A percentile compares a stretch with the other conserved stretches of the same genome.
Conservation (phyloP, 225 moss, liverwort and hornwort genomes). For the Ulota crispa region DNA sequence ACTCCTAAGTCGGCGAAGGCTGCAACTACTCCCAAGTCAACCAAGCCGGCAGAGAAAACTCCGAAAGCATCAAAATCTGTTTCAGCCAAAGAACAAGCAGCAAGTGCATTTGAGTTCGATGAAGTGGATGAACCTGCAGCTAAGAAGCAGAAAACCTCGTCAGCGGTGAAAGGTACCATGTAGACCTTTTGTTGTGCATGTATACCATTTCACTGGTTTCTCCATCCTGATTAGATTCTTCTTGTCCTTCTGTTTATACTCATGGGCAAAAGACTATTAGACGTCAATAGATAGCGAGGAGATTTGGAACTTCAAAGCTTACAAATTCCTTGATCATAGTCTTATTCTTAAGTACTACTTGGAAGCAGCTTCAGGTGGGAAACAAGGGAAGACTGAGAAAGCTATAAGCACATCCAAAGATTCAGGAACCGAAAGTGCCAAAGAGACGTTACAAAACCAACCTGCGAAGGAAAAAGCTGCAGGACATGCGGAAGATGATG, state of each 20-base stretch:
- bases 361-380: constrained; percentile 41
- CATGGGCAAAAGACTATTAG: background rate
- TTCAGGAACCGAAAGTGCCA: constrained; percentile 36
- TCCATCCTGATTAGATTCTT: background rate
- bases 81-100: constrained; percentile 45
- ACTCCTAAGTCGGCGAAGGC: constrained; percentile 30
- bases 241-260: background rate
- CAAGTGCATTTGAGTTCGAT: constrained; percentile 49
- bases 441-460: constrained; percentile 35
- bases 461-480: constrained; percentile 28
- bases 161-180: constrained; percentile 39
- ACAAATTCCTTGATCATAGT: background rate
- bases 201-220: background rate
- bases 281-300: background rate
- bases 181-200: background rate
- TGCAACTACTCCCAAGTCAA: constrained; percentile 24
- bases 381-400: constrained; percentile 54
- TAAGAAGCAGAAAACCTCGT: constrained; percentile 42
- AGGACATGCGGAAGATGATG: constrained; percentile 39
- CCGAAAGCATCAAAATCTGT: constrained; percentile 31
- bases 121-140: constrained; percentile 42
- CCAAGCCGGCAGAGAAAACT: constrained; percentile 28
- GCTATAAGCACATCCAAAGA: constrained; percentile 49
- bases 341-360: background rate
- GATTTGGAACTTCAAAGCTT: background rate